Conservation (phyloP, 805 yeast genomes). For the Saccharomycopsis schoenii region DNA sequence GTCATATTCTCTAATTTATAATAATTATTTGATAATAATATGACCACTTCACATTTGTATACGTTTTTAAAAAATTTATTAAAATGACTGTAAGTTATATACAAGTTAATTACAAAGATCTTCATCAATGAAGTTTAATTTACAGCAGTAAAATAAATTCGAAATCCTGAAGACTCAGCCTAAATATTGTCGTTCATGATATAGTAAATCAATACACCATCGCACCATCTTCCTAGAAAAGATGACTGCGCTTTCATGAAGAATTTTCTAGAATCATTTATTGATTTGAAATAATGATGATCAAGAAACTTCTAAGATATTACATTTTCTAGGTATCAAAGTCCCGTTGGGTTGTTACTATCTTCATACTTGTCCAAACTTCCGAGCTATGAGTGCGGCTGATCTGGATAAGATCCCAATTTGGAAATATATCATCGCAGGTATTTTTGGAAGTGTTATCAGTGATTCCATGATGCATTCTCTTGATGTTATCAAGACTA, state of each 20-base stretch:
- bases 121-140: too few relatives aligned
- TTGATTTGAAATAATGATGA: too few relatives aligned
- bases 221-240: background rate
- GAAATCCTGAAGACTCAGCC: too few relatives aligned
- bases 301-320: too few relatives aligned
- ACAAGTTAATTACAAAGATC: too few relatives aligned
- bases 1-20: background rate
- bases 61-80: background rate
- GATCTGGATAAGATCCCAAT: constrained; percentile 28
- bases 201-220: background rate
- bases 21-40: background rate
- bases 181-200: too few relatives aligned
- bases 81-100: background rate
- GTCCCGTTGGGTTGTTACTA: background rate
- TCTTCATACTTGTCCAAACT: background rate
- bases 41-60: background rate
- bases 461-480: constrained; percentile 95
- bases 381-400: background rate
- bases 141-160: too few relatives aligned
- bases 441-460: constrained; percentile 88
- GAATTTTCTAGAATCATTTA: background rate
- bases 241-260: background rate
- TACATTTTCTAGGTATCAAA: too few relatives aligned
- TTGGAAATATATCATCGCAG: constrained; percentile 64
- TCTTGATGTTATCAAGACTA: constrained; percentile 88